Evolutionary conservation across 495 filamentous ascomycete genomes (phyloP).

Genomic region (Daldinia vernicosa): DNA sequence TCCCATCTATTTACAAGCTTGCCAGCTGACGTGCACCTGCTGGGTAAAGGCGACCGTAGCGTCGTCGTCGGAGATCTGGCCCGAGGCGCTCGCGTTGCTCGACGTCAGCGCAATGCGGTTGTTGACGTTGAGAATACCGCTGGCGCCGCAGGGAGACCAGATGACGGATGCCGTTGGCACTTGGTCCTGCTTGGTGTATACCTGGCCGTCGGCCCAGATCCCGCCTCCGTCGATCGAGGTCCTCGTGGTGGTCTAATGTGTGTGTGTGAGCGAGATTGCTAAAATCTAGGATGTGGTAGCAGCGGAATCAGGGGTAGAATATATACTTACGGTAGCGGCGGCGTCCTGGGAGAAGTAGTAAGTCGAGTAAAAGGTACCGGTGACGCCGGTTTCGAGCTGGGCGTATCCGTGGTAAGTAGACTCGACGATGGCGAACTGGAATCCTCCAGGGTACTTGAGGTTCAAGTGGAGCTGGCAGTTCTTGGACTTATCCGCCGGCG

Average conservation of each 20-base stretch:
- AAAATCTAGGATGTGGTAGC: not conserved
- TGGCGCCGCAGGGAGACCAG: conserved; percentile 65
- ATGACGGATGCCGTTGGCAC: conserved; percentile 62
- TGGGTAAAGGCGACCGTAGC: conserved; percentile 65
- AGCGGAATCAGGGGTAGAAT: not conserved
- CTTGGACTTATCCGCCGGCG: conserved; percentile 56
- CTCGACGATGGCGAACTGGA: conserved; percentile 65
- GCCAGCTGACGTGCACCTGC: conserved; percentile 63
- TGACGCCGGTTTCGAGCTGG: conserved; percentile 61
- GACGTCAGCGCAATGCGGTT: conserved; percentile 64
- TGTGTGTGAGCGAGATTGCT: not conserved
- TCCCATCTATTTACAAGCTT: conserved; percentile 48
- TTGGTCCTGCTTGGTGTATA: conserved; percentile 66
- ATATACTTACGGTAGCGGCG: conserved; percentile 47
- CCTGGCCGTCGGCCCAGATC: conserved; percentile 57
- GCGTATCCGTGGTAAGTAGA: conserved; percentile 67
- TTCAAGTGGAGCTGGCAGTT: conserved; percentile 68
- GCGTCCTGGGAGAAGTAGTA: conserved; percentile 67
- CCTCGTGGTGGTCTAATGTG: conserved; percentile 56
- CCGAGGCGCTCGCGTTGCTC: conserved; percentile 53
- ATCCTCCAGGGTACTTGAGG: conserved; percentile 66
- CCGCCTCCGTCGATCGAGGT: conserved; percentile 59
- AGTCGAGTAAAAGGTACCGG: conserved; percentile 63
- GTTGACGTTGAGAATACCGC: conserved; percentile 67
- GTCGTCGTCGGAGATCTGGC: conserved; percentile 64